Evolutionary conservation across 306 rosid genomes (phyloP).

Genomic region (Medicago lupulina): DNA sequence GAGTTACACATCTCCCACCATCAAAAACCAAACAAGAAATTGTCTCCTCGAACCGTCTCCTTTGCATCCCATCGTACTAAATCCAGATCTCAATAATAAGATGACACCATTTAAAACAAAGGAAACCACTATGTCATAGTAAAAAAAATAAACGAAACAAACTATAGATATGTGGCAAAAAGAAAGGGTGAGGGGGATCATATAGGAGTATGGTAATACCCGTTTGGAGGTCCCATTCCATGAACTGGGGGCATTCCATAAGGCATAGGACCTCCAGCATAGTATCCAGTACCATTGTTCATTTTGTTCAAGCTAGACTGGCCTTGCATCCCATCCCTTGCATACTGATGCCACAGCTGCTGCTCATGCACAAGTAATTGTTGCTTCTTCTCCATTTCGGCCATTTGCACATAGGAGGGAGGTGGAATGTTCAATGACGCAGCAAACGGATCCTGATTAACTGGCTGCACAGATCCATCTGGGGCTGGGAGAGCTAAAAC

Average conservation of each 20-base stretch:
- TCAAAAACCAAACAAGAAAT: constrained; percentile 53
- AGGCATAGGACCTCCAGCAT: constrained; percentile 69
- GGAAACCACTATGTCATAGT: constrained; percentile 54
- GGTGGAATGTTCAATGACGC: constrained; percentile 86
- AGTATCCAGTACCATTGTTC: constrained; percentile 56
- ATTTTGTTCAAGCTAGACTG: constrained; percentile 82
- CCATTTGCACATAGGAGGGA: constrained; percentile 96
- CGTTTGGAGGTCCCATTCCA: constrained; percentile 79
- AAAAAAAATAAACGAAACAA: constrained; percentile 50
- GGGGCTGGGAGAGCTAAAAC: constrained; percentile 98
- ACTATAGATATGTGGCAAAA: constrained; percentile 50
- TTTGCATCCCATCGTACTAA: constrained; percentile 50
- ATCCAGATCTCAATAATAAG: constrained; percentile 62
- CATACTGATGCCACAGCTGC: constrained; percentile 85
- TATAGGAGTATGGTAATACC: constrained; percentile 79
- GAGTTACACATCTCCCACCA: constrained; percentile 64
- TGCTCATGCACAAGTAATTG: constrained; percentile 81
- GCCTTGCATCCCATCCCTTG: constrained; percentile 94
- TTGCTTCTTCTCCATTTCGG: constrained; percentile 97
- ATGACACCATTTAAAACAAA: constrained; percentile 50
- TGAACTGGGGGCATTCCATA: constrained; percentile 89
- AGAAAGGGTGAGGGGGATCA: constrained; percentile 43
- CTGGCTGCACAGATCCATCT: constrained; percentile 82
- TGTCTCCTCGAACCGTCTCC: constrained; percentile 56
- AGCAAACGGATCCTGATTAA: constrained; percentile 93